These are phyloP conservation scores for Punica granatum DNA, from an alignment of 345 rosid genomes.

Conservation along the genomic window DNA sequence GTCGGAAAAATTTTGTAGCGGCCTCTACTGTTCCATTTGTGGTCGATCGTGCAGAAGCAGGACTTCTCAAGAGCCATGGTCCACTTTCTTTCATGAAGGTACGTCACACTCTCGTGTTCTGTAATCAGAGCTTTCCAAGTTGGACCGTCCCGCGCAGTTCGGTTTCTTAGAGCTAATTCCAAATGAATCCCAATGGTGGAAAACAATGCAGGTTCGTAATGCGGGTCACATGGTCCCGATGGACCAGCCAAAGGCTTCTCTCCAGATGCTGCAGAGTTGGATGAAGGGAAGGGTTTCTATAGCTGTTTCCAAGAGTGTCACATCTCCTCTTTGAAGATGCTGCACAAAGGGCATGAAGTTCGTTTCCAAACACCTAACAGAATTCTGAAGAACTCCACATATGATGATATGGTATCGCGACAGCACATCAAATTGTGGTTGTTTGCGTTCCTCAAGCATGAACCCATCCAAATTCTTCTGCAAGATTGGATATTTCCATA, in stretches of 20 bases:
- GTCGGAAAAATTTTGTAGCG: conserved; percentile 46
- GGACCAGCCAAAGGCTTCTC: conserved; percentile 89
- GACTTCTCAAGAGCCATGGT: conserved; percentile 61
- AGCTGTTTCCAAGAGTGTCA: neutral
- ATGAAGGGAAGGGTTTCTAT: conserved; percentile 50
- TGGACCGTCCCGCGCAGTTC: too few species aligned
- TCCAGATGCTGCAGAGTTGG: conserved; percentile 73
- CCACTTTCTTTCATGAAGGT: conserved; percentile 80
- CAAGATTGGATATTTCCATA: neutral
- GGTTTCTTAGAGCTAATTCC: too few species aligned
- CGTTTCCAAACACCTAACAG: neutral
- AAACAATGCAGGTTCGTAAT: conserved; percentile 41
- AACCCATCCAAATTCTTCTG: too few species aligned
- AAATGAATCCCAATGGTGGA: too few species aligned
- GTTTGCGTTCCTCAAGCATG: too few species aligned
- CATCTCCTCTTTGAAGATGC: neutral
- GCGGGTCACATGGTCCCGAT: conserved; percentile 94
- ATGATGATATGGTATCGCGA: neutral
- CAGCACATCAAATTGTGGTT: too few species aligned
- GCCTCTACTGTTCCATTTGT: conserved; percentile 41
- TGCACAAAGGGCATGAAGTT: neutral
- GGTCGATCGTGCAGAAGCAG: conserved; percentile 59
- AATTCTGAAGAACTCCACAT: neutral
- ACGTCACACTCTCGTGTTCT: too few species aligned
- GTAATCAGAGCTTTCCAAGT: too few species aligned